Evolutionary conservation across 257 asterid genomes (phyloP).

Genomic region (Penstemon davidsonii): DNA sequence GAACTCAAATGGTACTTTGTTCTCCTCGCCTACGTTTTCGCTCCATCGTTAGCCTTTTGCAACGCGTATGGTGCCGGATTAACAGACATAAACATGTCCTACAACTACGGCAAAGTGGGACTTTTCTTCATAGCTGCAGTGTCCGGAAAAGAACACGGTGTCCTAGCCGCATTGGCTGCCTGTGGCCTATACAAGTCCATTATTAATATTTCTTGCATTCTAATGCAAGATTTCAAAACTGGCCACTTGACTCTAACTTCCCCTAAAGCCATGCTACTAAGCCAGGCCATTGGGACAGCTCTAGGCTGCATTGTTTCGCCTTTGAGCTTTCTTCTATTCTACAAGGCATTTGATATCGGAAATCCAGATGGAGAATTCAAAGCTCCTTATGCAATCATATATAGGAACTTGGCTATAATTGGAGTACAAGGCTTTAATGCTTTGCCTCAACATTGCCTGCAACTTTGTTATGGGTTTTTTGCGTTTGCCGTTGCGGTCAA

Average conservation of each 20-base stretch:
- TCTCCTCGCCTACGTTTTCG: constrained; percentile 51
- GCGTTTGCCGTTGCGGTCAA: constrained; percentile 59
- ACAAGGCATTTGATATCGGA: constrained; percentile 77
- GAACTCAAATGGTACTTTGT: constrained; percentile 73
- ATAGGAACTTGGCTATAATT: constrained; percentile 75
- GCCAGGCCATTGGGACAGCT: constrained; percentile 69
- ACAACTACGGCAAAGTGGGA: constrained; percentile 75
- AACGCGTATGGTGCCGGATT: constrained; percentile 82
- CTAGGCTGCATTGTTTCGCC: constrained; percentile 71
- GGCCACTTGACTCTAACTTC: constrained; percentile 67
- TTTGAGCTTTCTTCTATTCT: constrained; percentile 59
- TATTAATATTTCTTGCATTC: constrained; percentile 48
- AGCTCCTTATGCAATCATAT: constrained; percentile 78
- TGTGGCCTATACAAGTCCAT: constrained; percentile 76
- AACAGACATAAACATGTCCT: constrained; percentile 79
- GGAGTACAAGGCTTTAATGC: constrained; percentile 87
- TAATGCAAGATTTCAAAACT: constrained; percentile 79
- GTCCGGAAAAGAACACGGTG: constrained; percentile 75
- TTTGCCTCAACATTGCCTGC: constrained; percentile 70
- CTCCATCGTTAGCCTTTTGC: constrained; percentile 76
- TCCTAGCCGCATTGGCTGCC: constrained; percentile 64
- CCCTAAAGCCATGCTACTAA: constrained; percentile 67
- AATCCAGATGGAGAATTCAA: constrained; percentile 79
- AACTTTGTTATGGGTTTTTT: constrained; percentile 70
- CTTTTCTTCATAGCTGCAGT: constrained; percentile 71